Evolutionary conservation across 2,329 filamentous ascomycete genomes (phyloP).

Genomic region (Ramichloridium luteum): DNA sequence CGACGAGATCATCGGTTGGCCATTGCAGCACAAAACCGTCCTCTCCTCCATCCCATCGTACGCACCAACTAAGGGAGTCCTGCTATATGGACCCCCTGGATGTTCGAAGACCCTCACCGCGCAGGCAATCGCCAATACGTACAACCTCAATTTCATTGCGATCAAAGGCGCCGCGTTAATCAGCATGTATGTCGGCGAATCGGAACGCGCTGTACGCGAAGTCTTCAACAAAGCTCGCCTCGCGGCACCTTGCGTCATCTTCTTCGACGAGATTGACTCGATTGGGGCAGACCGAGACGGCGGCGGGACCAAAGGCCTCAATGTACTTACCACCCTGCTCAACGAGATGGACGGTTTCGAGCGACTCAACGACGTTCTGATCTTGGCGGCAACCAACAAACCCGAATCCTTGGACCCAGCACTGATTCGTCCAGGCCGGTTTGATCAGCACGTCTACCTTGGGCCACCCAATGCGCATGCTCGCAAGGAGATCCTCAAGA

Average conservation of each 20-base stretch:
- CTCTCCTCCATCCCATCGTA: constrained; percentile 38
- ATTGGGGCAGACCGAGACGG: constrained; percentile 51
- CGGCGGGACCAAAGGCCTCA: constrained; percentile 46
- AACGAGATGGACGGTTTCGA: constrained; percentile 97
- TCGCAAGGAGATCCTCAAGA: constrained; percentile 61
- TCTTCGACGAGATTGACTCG: constrained; percentile 90
- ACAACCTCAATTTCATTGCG: constrained; percentile 83
- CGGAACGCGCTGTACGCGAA: constrained; percentile 71
- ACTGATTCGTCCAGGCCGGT: constrained; percentile 70
- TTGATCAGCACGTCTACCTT: constrained; percentile 77
- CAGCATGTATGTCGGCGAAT: constrained; percentile 95
- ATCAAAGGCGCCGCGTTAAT: constrained; percentile 89
- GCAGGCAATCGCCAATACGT: constrained; percentile 81
- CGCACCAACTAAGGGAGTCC: constrained; percentile 63
- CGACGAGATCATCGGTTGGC: constrained; percentile 46
- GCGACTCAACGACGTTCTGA: constrained; percentile 65
- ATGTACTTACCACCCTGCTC: constrained; percentile 77
- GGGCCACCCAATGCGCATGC: constrained; percentile 64
- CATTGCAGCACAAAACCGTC: constrained; percentile 42
- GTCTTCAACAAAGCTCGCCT: constrained; percentile 75
- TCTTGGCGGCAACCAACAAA: constrained; percentile 84
- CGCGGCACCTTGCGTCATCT: constrained; percentile 85
- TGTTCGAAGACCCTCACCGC: constrained; percentile 91
- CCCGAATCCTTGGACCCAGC: constrained; percentile 79
- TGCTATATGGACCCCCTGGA: constrained; percentile 84